Evolutionary conservation across 306 rosid species (phyloP), one percentile per base, ranked within the genome.

Genomic region (Castanopsis chinensis): DNA sequence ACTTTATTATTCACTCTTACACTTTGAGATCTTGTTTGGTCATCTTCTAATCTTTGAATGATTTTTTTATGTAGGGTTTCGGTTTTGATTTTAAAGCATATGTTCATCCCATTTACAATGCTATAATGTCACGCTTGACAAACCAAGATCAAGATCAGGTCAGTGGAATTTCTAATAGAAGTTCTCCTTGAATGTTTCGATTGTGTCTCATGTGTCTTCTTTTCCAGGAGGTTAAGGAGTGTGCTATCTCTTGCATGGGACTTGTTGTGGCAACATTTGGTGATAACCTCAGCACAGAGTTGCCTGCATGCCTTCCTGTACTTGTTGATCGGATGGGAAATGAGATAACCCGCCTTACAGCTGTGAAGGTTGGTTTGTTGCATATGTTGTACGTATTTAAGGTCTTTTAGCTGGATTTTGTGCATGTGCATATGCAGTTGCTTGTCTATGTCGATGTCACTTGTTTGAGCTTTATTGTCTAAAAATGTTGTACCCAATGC

Each of bases 131-230:
- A 49, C 96, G 99, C 71, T 84, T 96, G 93, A 91, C 93, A 80
- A 96, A 96, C 89, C 99, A 96, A 90, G 99, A 96, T 88, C 99
- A 96, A 82, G 99, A 96, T 90, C 99, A 96, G 97, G 99, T 96
- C 76, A 71, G 96, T 81, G 53, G 61, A 79, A 65, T 67, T 73
- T 68, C 70, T 87, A 56, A 3, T 76, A 12, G 64, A 61, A 71
- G 25, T 55, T 12, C 35, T 67, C 5, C 35, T 75, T 68, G 23
- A n/a, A 25, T 61, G 19, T 41, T 60, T 74, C 32, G 78, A 14
- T 77, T 78, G 71, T 82, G 64, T 33, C 76, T 84, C 74, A 85
- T 69, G 6, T 79, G 65, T 41, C 67, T 81, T 55, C 71, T 23
- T 74, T 70, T 78, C 69, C 92, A 96, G 99, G 99, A 96, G 89